Conservation (phyloP, 2,329 filamentous ascomycete species). For the Ilyonectria robusta region DNA sequence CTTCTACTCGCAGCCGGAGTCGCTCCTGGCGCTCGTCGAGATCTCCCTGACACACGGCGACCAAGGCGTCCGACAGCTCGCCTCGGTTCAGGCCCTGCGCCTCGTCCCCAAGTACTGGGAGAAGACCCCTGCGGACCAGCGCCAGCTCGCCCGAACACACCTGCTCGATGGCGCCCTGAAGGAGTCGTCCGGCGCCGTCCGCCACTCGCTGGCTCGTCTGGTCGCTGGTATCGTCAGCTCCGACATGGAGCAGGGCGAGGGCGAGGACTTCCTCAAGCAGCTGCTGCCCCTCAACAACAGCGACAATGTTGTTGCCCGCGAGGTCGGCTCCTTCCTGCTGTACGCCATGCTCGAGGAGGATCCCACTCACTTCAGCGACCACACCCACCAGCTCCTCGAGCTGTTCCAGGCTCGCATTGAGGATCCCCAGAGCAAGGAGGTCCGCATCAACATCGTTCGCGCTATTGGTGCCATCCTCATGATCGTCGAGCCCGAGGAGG, state of each 20-base stretch:
- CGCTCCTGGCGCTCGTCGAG: slow-evolving; percentile 88
- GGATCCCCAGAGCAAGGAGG: slow-evolving; percentile 91
- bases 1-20: slow-evolving; percentile 89
- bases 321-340: slow-evolving; percentile 93
- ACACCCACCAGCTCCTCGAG: slow-evolving; percentile 83
- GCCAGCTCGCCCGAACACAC: slow-evolving; percentile 83
- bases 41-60: slow-evolving; percentile 85
- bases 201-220: slow-evolving; percentile 90
- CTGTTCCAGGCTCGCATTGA: slow-evolving; percentile 90
- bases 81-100: slow-evolving; percentile 89
- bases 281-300: slow-evolving; percentile 86
- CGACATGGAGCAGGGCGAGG: slow-evolving; percentile 82
- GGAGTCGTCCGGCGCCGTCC: slow-evolving; percentile 81
- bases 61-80: slow-evolving; percentile 85
- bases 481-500: slow-evolving; percentile 89
- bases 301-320: slow-evolving; percentile 82
- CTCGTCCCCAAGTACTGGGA: slow-evolving; percentile 90
- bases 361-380: slow-evolving; percentile 86
- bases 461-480: slow-evolving; percentile 90
- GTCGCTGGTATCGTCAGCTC: slow-evolving; percentile 88
- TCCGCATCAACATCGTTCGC: slow-evolving; percentile 94
- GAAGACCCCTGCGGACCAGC: slow-evolving; percentile 79
- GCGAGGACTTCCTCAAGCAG: slow-evolving; percentile 85
- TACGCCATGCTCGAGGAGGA: slow-evolving; percentile 92
- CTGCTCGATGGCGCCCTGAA: slow-evolving; percentile 87